Evolutionary conservation across 768 basidiomycete genomes (phyloP), one percentile per base, ranked within the genome.

Genomic region (Calocybe cyanea): DNA sequence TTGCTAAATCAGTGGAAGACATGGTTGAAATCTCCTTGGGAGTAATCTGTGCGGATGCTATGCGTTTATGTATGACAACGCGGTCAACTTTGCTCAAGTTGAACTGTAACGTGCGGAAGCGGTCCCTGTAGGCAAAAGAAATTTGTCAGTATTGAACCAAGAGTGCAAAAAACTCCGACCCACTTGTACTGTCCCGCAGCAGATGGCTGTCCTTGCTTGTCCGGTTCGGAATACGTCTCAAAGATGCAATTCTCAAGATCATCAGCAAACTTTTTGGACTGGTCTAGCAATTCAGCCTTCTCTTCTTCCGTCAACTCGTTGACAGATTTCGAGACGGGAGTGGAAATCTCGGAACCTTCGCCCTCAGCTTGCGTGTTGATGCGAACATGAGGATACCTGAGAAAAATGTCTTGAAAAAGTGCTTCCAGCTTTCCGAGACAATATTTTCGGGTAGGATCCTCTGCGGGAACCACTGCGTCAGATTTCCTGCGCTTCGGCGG

Each of bases 51-150:
- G 73, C 74, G 17, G 76, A 78, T 25, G 81, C 81, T 59, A 95
- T 89, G 53, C 86, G 81, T 57, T 76, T 80, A 63, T 92, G 89
- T 53, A 95, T 78, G 49, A 75, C 72, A 46, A 82, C 77, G 58
- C 90, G 86, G 57, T 93, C 91, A 58, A 72, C 68, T 67, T 92
- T 83, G 70, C 76, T 86, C 58, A 95, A 68, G 67, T 95, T 95
- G 69, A 91, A 95, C 48, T 80, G 81, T 41, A 93, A 75, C 76
- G 85, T 93, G 48, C 92, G 82, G 70, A 92, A 94, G 57, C 90
- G 89, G 66, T 91, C 87, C 72, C 90, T 92, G 49, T 24, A 38
- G 23, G 44, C 17, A 31, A 37, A 55, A 13, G 39, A 47, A 36
- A n/a, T n/a, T n/a, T 49, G 17, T 45, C 17, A 57, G 51, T 32